Conservation (phyloP, 2,329 filamentous ascomycete species). For the Lachnellula hyalina region DNA sequence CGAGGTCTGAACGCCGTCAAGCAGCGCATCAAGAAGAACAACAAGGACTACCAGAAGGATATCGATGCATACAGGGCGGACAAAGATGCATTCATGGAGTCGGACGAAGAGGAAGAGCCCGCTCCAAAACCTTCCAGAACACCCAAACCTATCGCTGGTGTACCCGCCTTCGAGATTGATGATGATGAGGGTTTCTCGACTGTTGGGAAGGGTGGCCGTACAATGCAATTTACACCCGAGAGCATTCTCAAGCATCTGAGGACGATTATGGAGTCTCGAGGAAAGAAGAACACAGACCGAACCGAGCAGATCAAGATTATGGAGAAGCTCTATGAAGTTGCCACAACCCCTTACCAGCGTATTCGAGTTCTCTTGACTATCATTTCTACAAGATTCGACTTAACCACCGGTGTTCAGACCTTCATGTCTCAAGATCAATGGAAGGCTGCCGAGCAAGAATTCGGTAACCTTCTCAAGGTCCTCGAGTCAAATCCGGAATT, state of each 20-base stretch:
- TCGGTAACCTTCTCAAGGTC: conserved; percentile 68
- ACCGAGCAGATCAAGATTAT: conserved; percentile 92
- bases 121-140: conserved; percentile 47
- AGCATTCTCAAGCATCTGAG: conserved; percentile 97
- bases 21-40: conserved; percentile 98
- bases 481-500: conserved; percentile 76
- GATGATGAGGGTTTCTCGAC: conserved; percentile 86
- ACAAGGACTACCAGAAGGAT: conserved; percentile 86
- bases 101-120: conserved; percentile 68
- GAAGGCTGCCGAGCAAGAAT: conserved; percentile 89
- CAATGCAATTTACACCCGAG: conserved; percentile 89
- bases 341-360: conserved; percentile 85
- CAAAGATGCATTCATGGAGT: conserved; percentile 83
- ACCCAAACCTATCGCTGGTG: conserved; percentile 42
- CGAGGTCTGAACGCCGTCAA: conserved; percentile 95
- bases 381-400: conserved; percentile 90
- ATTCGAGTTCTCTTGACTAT: conserved; percentile 88
- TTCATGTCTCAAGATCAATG: conserved; percentile 96
- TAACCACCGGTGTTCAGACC: conserved; percentile 70
- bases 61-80: conserved; percentile 82
- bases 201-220: conserved; percentile 83
- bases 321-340: conserved; percentile 91
- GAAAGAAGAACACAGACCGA: conserved; percentile 98
- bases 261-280: conserved; percentile 87
- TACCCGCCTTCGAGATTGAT: conserved; percentile 43